phyloP scores from a whole-genome alignment of 352 stramenopile genomes.

The Phytopythium oedochilum region DNA sequence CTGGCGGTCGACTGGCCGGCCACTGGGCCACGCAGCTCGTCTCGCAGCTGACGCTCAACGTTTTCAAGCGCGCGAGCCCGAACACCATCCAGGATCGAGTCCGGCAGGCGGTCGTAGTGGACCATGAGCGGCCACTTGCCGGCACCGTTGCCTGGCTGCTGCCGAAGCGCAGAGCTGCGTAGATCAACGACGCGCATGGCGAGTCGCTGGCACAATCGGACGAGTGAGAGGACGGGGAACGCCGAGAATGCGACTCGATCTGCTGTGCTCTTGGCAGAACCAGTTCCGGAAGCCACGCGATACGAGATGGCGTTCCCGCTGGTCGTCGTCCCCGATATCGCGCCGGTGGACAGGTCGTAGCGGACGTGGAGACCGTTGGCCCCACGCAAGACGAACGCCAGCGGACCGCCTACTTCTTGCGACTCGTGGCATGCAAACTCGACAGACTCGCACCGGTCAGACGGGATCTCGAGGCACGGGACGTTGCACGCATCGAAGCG shows the following conservation, averaged over 20 bases:
- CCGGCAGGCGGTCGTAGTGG: slow-evolving; percentile 48
- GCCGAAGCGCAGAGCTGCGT: slow-evolving; percentile 30
- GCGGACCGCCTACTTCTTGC: slow-evolving; percentile 29
- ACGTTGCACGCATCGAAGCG: slow-evolving; percentile 39
- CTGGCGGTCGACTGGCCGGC: neutral
- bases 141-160: slow-evolving; percentile 2
- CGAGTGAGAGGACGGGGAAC: slow-evolving; percentile 7
- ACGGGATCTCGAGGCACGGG: slow-evolving; percentile 29
- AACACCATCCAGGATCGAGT: slow-evolving; percentile 35
- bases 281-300: slow-evolving; percentile 18
- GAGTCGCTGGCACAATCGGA: slow-evolving; percentile 52
- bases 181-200: slow-evolving; percentile 44
- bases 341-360: slow-evolving; percentile 26
- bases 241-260: neutral
- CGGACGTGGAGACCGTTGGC: slow-evolving; percentile 26
- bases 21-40: slow-evolving; percentile 5
- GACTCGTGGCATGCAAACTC: slow-evolving; percentile 47
- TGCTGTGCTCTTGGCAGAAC: too few species aligned
- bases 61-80: slow-evolving; percentile 14
- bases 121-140: slow-evolving; percentile 34
- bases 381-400: slow-evolving; percentile 32
- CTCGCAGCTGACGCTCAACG: slow-evolving; percentile 8
- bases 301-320: slow-evolving; percentile 22
- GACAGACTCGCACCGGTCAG: slow-evolving; percentile 10
- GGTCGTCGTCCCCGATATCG: slow-evolving; percentile 16